Evolutionary conservation across 2,329 filamentous ascomycete genomes (phyloP), one percentile per base, ranked within the genome.

Genomic region (Trichoderma sp.): DNA sequence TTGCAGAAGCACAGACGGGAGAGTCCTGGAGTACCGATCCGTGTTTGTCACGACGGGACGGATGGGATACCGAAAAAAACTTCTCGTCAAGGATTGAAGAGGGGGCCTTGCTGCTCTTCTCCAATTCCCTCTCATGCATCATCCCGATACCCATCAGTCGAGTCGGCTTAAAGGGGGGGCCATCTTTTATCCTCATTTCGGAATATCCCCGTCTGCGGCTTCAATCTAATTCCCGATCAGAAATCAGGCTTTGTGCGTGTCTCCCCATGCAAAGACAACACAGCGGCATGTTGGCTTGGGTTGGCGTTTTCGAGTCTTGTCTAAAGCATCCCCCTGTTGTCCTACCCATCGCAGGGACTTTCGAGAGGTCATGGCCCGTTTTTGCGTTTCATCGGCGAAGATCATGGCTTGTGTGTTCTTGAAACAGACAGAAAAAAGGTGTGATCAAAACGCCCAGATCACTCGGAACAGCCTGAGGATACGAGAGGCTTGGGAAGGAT

Each of bases 41-140:
- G 47, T 71, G 68, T 67, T 71, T 71, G 61, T 65, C 30, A 23
- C 32, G 26, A 50, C 39, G 36, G 32, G 26, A 59, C 30, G 57
- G 57, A 34, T 5, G 15, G 17, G 57, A 69, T n/a, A 20, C 23
- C 28, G 23, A n/a, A 43, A 9, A 43, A 23, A 20, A 2, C 47
- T 50, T 17, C n/a, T 53, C 12, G 3, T 11, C n/a, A 23, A 55
- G 63, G 13, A 23, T 23, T 23, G 23, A 8, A 55, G 28, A 34
- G 39, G 12, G 39, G 15, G 30, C 28, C 2, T 47, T 23, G 65
- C n/a, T 43, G 6, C 66, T 59, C 63, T 34, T 28, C 28, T 55
- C 39, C 28, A n/a, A 47, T 12, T 67, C 26, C 53, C 55, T 53
- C 11, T 71, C 69, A 62, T 71, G 69, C 69, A 23, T 3, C 20